Evolutionary conservation across 164 flowering plant genomes (phyloP).

Genomic region (Umbellularia californica): DNA sequence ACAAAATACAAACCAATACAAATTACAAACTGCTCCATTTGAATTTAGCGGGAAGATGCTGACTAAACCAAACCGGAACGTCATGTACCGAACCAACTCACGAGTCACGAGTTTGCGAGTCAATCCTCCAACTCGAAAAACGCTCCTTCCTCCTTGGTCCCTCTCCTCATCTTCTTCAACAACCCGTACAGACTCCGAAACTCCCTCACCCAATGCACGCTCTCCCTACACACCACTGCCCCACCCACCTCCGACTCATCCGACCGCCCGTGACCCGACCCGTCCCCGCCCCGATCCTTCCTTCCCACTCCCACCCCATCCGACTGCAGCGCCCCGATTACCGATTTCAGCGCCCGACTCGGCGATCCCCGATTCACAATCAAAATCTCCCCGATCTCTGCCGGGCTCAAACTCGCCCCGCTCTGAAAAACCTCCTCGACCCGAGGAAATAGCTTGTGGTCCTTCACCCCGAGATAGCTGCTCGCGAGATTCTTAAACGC

Average conservation of each 20-base stretch:
- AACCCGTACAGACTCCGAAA: slow-evolving; percentile 58
- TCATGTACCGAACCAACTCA: too few species aligned
- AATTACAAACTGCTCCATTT: too few species aligned
- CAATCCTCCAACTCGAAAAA: not conserved
- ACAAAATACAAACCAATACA: too few species aligned
- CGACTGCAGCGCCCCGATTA: slow-evolving; percentile 55
- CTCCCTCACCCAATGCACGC: slow-evolving; percentile 53
- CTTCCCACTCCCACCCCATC: not conserved
- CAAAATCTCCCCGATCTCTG: slow-evolving; percentile 81
- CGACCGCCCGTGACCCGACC: slow-evolving; percentile 16
- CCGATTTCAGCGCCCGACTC: slow-evolving; percentile 68
- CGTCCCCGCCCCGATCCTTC: not conserved
- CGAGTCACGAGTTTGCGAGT: too few species aligned
- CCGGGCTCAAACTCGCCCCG: slow-evolving; percentile 58
- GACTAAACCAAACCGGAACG: too few species aligned
- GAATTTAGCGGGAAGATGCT: too few species aligned
- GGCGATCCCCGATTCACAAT: slow-evolving; percentile 67
- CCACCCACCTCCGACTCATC: slow-evolving; percentile 24
- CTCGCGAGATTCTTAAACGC: slow-evolving; percentile 60
- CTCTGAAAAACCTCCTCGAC: slow-evolving; percentile 69
- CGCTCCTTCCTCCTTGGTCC: not conserved
- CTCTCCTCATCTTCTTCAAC: slow-evolving; percentile 34
- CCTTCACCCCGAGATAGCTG: slow-evolving; percentile 70
- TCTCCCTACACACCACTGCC: slow-evolving; percentile 33
- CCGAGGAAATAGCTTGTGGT: slow-evolving; percentile 73